Evolutionary conservation across 805 yeast species (phyloP), one percentile per base, ranked within the genome.

Genomic region (Ogataea pilisensis): DNA sequence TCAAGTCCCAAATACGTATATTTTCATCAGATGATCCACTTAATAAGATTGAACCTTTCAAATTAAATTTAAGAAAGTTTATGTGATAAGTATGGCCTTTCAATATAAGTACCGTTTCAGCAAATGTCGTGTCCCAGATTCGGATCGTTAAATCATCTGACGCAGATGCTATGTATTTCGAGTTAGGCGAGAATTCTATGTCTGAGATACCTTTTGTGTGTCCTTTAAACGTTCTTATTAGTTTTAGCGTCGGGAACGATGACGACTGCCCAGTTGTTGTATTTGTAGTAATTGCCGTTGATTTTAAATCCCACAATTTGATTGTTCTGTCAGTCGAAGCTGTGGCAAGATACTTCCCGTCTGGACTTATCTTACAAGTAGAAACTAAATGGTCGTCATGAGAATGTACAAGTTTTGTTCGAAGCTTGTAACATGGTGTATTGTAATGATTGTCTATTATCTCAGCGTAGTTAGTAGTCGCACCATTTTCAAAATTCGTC

Each of bases 21-120:
- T 91, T 87, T 57, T 91, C 98, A 61, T 91, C 99, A 37, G 93
- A 78, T 1, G 95, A 79, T 0, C 95, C 95, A 32, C 90, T 76
- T 19, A 85, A 78, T 13, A 93, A 58, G 18, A 93, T 61, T 46
- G 87, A 85, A 1, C 96, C 96, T 57, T 82, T 82, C 30, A 69
- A 61, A 47, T 78, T 85, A 66, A 81, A 91, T 38, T 70, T 70
- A 4, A 88, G 62, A n/a, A 83, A 69, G 1, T 86, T 80, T 9
- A 88, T 86, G 43, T 87, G 91, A 47, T 81, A 91, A 0, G 95
- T 87, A 55, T 91, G 99, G 6, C 95, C 90, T 37, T 72, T 67
- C 25, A 89, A 63, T 5, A 75, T 61, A 38, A 70, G 65, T 21
- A 78, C 56, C 41, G 78, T 69, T 45, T 73, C 72, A 5, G 76